These are phyloP conservation scores for Terfezia boudieri DNA, from an alignment of 495 filamentous ascomycete species.

Conservation along the genomic window DNA sequence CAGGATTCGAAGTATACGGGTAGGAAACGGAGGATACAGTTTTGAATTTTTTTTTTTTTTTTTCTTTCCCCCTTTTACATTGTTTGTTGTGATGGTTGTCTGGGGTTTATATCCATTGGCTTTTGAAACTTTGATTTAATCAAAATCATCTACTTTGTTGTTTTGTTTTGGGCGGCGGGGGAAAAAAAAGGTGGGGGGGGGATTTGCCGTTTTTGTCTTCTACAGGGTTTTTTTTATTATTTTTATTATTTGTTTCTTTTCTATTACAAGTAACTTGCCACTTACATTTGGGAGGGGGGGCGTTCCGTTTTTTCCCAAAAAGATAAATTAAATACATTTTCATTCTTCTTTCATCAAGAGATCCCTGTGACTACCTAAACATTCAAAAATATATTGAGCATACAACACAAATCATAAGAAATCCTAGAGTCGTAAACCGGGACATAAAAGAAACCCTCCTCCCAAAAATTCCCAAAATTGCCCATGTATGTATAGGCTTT, in stretches of 20 bases:
- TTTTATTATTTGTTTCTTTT: background rate
- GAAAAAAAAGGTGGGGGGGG: constrained; percentile 21
- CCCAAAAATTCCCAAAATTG: background rate
- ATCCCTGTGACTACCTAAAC: too few relatives aligned
- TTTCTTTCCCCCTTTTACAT: background rate
- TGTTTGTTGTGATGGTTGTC: background rate
- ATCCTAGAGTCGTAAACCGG: background rate
- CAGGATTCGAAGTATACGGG: constrained; percentile 78
- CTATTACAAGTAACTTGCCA: background rate
- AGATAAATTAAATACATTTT: background rate
- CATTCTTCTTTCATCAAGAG: too few relatives aligned
- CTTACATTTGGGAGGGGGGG: background rate
- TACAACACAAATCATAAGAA: background rate
- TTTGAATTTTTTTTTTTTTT: constrained; percentile 14
- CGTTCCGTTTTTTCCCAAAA: background rate
- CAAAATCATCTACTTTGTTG: too few relatives aligned
- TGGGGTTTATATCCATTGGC: background rate
- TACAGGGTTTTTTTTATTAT: background rate
- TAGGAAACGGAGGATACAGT: constrained; percentile 44
- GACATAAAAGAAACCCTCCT: background rate
- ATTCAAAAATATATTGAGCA: too few relatives aligned
- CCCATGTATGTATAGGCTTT: too few relatives aligned
- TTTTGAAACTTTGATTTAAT: too few relatives aligned
- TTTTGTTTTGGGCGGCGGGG: too few relatives aligned
- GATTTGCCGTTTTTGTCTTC: constrained; percentile 31